Evolutionary conservation across 208 protist species (phyloP).

Genomic region (Acanthamoeba castellanii): DNA sequence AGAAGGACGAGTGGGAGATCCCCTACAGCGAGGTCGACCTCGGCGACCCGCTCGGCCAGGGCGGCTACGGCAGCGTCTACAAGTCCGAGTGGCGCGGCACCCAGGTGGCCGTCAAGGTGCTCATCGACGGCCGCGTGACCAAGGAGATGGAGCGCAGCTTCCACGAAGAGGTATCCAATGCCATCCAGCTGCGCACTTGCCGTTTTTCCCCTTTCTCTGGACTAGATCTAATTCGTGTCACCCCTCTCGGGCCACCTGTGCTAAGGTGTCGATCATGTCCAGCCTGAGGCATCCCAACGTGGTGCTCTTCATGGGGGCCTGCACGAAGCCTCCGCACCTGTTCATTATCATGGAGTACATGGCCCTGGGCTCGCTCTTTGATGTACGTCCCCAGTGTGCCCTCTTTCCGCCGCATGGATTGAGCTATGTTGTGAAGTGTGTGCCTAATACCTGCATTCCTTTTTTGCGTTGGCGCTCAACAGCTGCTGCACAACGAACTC

Average conservation of each 20-base stretch:
- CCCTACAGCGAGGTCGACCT: conserved; percentile 42
- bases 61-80: conserved; percentile 11
- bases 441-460: no score
- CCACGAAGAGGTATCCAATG: not conserved
- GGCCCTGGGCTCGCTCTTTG: conserved; percentile 54
- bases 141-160: conserved; percentile 34
- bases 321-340: conserved; percentile 30
- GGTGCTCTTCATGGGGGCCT: conserved; percentile 61
- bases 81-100: conserved; percentile 43
- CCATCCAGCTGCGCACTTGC: no score
- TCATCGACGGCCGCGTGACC: conserved; percentile 22
- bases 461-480: no score
- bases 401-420: no score
- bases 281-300: conserved; percentile 14
- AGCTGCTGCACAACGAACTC: conserved; percentile 39
- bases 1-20: not conserved
- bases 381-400: conserved; percentile 17
- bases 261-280: conserved; percentile 2
- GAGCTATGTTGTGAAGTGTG: no score
- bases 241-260: no score
- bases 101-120: conserved; percentile 42
- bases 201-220: no score
- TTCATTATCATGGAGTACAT: conserved; percentile 69
- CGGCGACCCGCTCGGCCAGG: conserved; percentile 13
- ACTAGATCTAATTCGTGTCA: no score